A percentile compares a stretch with the other conserved stretches of the same genome.
Evolutionary conservation across 495 filamentous ascomycete genomes (phyloP).

Genomic region (Neurospora pannonica): DNA sequence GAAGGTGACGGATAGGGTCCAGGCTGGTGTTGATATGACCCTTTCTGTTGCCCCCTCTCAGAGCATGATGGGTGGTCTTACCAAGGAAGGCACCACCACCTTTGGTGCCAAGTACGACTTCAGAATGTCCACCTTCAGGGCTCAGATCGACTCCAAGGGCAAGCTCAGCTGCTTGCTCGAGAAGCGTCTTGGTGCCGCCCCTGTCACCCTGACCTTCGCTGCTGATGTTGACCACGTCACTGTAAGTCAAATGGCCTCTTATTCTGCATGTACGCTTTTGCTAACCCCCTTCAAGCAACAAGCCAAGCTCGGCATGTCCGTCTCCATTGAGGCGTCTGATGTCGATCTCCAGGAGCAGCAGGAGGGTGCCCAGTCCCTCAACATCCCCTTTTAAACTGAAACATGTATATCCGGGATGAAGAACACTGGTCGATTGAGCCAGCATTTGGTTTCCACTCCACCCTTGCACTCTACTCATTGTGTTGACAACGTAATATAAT

Average conservation of each 20-base stretch:
- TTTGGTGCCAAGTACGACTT: conserved; percentile 98
- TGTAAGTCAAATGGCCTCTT: conserved; percentile 45
- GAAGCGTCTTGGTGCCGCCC: conserved; percentile 76
- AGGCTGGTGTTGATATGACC: conserved; percentile 92
- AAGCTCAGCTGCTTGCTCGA: conserved; percentile 88
- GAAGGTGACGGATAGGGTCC: conserved; percentile 85
- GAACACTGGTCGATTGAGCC: not conserved
- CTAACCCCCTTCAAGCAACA: conserved; percentile 56
- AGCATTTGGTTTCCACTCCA: not conserved
- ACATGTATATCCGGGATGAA: not conserved
- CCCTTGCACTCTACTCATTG: conserved; percentile 13
- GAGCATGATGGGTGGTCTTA: conserved; percentile 59
- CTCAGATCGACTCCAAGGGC: conserved; percentile 89
- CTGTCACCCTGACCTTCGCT: conserved; percentile 85
- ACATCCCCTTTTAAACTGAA: conserved; percentile 46
- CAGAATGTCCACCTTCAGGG: conserved; percentile 84
- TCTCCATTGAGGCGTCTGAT: conserved; percentile 81
- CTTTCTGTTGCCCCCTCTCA: conserved; percentile 65
- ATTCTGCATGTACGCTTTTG: not conserved
- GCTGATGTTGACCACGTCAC: conserved; percentile 95
- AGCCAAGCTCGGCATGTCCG: conserved; percentile 87
- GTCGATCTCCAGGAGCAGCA: conserved; percentile 92
- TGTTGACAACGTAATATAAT: conserved; percentile 19
- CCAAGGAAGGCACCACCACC: conserved; percentile 80
- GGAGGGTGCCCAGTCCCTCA: conserved; percentile 47